Evolutionary conservation across 2,329 filamentous ascomycete genomes (phyloP), one percentile per base, ranked within the genome.

Genomic region (Karstenula rhodostoma): DNA sequence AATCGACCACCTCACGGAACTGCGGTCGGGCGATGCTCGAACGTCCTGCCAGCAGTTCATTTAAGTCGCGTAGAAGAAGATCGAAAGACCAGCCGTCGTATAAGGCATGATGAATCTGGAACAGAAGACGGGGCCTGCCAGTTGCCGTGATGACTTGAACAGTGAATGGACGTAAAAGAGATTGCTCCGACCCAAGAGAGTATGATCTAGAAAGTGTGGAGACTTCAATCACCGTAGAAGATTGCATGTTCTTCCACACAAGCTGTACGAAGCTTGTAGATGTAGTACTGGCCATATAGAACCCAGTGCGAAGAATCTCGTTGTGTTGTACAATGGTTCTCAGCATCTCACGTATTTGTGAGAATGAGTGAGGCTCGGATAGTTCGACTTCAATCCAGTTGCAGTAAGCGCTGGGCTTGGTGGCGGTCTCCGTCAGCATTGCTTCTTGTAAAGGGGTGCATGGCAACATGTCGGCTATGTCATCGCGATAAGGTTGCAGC

Each of bases 11-110:
- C 0, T 84, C 71, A 0, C 82, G 78, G 67, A 92, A 96, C 27
- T 87, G 82, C 0, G 87, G 86, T 29, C 89, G 82, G 1, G 67
- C 44, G 0, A 62, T 65, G 15, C 72, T 40, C 0, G 67, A n/a
- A 2, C 69, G 56, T 8, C 73, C 74, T 19, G 65, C 59, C 71
- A 90, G 69, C 1, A 90, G 65, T 0, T 69, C 70, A 4, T 85
- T 81, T 4, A 96, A 78, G 73, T 97, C 92, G 27, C 84, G 79
- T 15, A 92, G 72, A 0, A 96, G 77, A 32, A 94, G 81, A 54
- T 97, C 90, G 71, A 93, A 85, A 0, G 93, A 94, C 94, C 94
- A 97, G n/a, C 93, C 94, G 75, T 97, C 94, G 71, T 96, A 97
- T 0, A 96, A 75, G 0, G 92, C 88, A 77, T 97, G 94, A 72